Evolutionary conservation across 768 basidiomycete genomes (phyloP).

Genomic region (Amanita fuliginea): DNA sequence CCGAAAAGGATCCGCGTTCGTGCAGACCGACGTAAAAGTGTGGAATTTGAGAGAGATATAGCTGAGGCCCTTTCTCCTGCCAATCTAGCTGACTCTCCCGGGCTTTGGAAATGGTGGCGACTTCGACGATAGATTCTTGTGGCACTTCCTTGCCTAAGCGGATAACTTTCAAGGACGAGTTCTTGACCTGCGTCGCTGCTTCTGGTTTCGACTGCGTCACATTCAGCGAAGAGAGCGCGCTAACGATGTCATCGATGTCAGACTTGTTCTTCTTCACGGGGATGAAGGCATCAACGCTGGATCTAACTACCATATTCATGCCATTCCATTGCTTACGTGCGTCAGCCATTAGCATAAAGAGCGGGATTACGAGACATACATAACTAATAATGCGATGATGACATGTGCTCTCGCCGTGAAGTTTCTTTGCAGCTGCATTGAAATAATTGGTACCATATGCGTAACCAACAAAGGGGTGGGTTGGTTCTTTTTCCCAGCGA

Average conservation of each 20-base stretch:
- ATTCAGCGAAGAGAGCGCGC: not conserved
- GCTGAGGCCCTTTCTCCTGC: conserved; percentile 35
- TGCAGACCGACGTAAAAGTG: conserved; percentile 32
- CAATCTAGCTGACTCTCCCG: conserved; percentile 20
- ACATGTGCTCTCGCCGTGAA: conserved; percentile 16
- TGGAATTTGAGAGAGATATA: conserved; percentile 37
- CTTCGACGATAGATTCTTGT: conserved; percentile 14
- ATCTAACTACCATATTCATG: conserved; percentile 30
- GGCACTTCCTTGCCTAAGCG: conserved; percentile 22
- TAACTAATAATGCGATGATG: conserved; percentile 27
- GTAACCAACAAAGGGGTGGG: not conserved
- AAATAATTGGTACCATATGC: conserved; percentile 32
- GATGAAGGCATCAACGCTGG: conserved; percentile 25
- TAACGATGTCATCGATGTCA: not conserved
- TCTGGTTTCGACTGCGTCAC: not conserved
- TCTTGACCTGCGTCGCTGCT: conserved; percentile 14
- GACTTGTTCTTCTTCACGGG: conserved; percentile 10
- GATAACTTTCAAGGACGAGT: conserved; percentile 22
- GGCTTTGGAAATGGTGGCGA: conserved; percentile 1
- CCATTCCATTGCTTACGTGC: conserved; percentile 25
- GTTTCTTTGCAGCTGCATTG: conserved; percentile 17
- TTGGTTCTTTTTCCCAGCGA: conserved; percentile 16
- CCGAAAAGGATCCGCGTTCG: conserved; percentile 24
- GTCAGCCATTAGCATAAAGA: conserved; percentile 14
- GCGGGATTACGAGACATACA: conserved; percentile 12